Evolutionary conservation across 305 asterid species (phyloP).

Genomic region (Withania somnifera): DNA sequence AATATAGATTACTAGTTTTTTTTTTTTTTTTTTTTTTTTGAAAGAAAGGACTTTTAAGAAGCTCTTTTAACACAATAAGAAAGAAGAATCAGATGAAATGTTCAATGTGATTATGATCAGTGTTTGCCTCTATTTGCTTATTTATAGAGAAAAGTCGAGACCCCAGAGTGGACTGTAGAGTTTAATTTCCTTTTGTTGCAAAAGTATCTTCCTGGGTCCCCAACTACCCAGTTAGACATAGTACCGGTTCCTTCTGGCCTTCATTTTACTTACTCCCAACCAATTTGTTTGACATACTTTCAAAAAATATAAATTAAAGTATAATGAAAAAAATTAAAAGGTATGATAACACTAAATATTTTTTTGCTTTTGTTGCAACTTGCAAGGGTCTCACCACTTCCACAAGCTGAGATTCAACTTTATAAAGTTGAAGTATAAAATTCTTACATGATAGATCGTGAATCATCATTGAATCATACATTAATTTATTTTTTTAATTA

Average conservation of each 20-base stretch:
- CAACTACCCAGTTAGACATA: too few species aligned
- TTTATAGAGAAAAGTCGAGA: neutral
- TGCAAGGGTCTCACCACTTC: neutral
- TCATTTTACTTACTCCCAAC: too few species aligned
- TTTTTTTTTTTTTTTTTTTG: too few species aligned
- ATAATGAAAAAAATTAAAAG: neutral
- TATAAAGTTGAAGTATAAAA: neutral
- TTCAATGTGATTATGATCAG: neutral
- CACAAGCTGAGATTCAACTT: neutral
- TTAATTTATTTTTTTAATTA: neutral
- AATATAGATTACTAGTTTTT: conserved; percentile 5
- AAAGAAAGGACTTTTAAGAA: too few species aligned
- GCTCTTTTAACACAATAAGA: neutral
- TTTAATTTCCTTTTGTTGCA: too few species aligned
- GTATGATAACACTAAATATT: neutral
- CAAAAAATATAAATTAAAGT: too few species aligned
- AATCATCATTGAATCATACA: neutral
- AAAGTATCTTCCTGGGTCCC: too few species aligned
- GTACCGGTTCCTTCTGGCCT: too few species aligned
- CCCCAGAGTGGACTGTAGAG: neutral
- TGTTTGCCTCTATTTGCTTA: neutral
- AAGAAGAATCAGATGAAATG: neutral
- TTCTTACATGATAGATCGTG: neutral
- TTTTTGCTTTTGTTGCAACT: neutral
- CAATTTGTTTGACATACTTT: too few species aligned